Evolutionary conservation across 2,329 filamentous ascomycete genomes (phyloP), one percentile per base, ranked within the genome.

Genomic region (Neobulgaria alba): DNA sequence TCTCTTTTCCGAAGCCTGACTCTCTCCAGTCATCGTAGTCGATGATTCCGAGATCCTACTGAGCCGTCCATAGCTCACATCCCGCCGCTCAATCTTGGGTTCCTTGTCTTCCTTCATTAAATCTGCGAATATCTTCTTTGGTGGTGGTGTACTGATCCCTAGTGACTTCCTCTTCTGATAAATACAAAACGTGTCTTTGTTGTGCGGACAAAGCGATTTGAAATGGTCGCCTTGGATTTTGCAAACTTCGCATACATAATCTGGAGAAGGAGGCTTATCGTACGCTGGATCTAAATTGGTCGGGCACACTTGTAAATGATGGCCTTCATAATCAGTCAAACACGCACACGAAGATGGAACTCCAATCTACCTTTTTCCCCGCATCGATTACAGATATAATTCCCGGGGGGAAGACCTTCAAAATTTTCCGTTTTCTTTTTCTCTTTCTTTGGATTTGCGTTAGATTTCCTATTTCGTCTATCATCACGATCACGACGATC

Each of bases 221-320:
- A 57, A 62, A 41, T 68, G 67, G 2, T 53, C 33, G 4, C 63
- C 64, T 3, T 23, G 19, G n/a, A 29, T 46, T 2, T 49, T 41
- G 50, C 66, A 68, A 18, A 63, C 43, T 3, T 49, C 39, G 39
- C 66, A 68, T 14, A 18, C 26, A 40, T 67, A 68, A 10, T 45
- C 38, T 4, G 30, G 17, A 1, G 39, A 29, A 2, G 64, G 64
- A 20, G 45, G 41, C 35, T 20, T 46, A 41, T 68, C 65, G 39
- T 51, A 65, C 2, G 39, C 19, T 8, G 63, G 60, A 40, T 68
- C 62, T n/a, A 67, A 32, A 43, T 64, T 66, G 2, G 65, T 69
- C 14, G 66, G 65, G 38, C 67, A 69, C 2, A 53, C 23, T 37
- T 61, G 52, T 14, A 66, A 49, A 43, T 49, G 57, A 45, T 68